Percentiles rank a stretch among this genome's conserved stretches.
These are phyloP conservation scores for Gastrodia elata DNA, from an alignment of 106 monocot species.

Conservation along the genomic window DNA sequence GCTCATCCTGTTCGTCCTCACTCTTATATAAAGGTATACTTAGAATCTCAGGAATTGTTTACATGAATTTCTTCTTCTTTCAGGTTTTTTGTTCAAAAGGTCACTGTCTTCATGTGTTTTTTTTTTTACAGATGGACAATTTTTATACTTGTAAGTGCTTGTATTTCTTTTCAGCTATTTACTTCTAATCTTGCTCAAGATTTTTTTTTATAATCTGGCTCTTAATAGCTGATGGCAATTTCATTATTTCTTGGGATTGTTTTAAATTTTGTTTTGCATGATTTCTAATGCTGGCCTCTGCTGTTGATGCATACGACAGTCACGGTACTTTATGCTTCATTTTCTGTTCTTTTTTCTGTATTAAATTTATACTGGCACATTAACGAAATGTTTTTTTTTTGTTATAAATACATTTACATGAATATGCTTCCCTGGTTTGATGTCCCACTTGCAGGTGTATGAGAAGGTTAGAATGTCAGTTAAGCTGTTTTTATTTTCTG, in stretches of 20 bases:
- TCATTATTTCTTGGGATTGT: not conserved
- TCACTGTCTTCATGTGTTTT: not conserved
- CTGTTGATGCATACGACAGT: conserved; percentile 28
- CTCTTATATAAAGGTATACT: conserved; percentile 90
- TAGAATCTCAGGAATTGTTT: not conserved
- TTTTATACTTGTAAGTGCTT: conserved; percentile 71
- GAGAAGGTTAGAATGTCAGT: conserved; percentile 58
- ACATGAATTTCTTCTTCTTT: not conserved
- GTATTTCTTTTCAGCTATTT: not conserved
- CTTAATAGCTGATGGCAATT: not conserved
- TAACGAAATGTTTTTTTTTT: conserved; percentile 9
- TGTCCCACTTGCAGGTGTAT: conserved; percentile 60
- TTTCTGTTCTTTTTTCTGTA: conserved; percentile 12
- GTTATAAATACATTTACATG: not conserved
- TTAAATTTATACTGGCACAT: not conserved
- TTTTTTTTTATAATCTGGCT: not conserved
- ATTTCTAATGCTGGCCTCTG: not conserved
- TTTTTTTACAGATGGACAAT: conserved; percentile 88
- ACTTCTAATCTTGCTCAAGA: not conserved
- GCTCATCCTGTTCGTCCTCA: conserved; percentile 98
- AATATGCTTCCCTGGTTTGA: not conserved
- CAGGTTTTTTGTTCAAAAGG: not conserved
- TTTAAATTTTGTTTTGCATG: conserved; percentile 4
- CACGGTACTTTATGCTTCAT: conserved; percentile 50
- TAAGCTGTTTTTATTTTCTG: not conserved